Evolutionary conservation across 2,329 filamentous ascomycete species (phyloP).

Genomic region (Aspergillus pseudoglaucus): DNA sequence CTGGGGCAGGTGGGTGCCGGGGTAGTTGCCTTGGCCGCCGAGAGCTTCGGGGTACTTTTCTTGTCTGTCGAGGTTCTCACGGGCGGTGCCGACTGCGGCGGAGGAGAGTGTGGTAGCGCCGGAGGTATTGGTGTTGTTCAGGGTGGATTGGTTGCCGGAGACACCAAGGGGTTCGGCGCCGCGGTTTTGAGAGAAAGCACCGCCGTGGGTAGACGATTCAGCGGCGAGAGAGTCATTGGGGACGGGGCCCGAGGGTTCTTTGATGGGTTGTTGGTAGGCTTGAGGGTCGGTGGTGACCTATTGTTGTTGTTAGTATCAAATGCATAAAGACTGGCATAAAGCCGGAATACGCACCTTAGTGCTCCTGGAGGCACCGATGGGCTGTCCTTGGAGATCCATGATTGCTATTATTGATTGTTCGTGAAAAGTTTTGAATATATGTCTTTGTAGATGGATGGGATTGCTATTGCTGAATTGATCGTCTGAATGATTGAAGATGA

Average conservation of each 20-base stretch:
- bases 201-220: constrained; percentile 58
- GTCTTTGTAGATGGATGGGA: neutral
- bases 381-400: constrained; percentile 38
- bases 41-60: constrained; percentile 37
- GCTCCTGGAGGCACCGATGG: constrained; percentile 24
- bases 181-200: constrained; percentile 56
- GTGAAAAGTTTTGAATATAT: neutral
- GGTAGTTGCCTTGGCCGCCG: constrained; percentile 33
- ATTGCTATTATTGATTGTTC: constrained; percentile 16
- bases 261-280: constrained; percentile 44
- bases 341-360: constrained; percentile 25
- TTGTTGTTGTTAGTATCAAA: neutral
- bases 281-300: constrained; percentile 43
- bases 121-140: constrained; percentile 52
- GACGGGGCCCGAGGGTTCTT: constrained; percentile 60
- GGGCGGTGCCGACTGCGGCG: constrained; percentile 40
- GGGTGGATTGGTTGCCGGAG: constrained; percentile 47
- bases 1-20: constrained; percentile 27
- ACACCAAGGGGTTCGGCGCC: constrained; percentile 46
- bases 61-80: constrained; percentile 39
- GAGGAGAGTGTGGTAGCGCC: constrained; percentile 46
- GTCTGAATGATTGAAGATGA: neutral
- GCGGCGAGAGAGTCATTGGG: constrained; percentile 67
- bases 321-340: neutral
- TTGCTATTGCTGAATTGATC: neutral